Conservation (phyloP, 371 early-diverging fungal genomes). For the Mortierella sp. region DNA sequence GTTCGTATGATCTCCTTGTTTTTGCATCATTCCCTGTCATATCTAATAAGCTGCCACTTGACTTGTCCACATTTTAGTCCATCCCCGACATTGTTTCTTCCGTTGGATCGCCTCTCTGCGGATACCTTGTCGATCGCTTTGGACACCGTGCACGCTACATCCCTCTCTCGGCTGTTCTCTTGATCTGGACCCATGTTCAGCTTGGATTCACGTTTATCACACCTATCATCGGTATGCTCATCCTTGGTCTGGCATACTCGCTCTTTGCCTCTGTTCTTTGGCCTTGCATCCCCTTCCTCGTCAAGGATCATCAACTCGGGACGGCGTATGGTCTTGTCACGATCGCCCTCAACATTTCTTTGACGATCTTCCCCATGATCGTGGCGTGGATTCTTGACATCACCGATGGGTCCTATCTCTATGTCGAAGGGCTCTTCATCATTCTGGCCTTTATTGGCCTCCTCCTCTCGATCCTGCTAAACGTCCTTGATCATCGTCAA, state of each 20-base stretch:
- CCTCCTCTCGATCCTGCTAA: conserved; percentile 31
- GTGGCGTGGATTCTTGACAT: conserved; percentile 60
- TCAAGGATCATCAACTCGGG: conserved; percentile 65
- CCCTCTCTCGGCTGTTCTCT: conserved; percentile 61
- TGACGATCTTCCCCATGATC: conserved; percentile 71
- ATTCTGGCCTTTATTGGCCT: conserved; percentile 27
- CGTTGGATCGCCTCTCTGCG: conserved; percentile 67
- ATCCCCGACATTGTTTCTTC: conserved; percentile 73
- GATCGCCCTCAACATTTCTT: conserved; percentile 69
- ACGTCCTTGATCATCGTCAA: conserved; percentile 31
- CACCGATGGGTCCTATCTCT: conserved; percentile 31
- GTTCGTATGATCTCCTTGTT: background rate
- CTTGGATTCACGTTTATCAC: conserved; percentile 59
- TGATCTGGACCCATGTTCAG: conserved; percentile 60
- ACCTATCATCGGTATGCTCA: conserved; percentile 61
- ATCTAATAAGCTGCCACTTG: background rate
- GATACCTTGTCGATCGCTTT: conserved; percentile 65
- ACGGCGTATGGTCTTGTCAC: conserved; percentile 79
- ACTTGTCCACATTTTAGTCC: conserved; percentile 26
- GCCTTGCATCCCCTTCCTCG: conserved; percentile 73
- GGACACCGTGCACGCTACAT: conserved; percentile 64
- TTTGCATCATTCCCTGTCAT: background rate
- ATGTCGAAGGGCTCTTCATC: conserved; percentile 37
- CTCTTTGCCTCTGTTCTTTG: conserved; percentile 67
- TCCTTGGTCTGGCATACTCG: conserved; percentile 69